Conservation (phyloP, 2,329 filamentous ascomycete species). For the Xylariomycetidae sp. region DNA sequence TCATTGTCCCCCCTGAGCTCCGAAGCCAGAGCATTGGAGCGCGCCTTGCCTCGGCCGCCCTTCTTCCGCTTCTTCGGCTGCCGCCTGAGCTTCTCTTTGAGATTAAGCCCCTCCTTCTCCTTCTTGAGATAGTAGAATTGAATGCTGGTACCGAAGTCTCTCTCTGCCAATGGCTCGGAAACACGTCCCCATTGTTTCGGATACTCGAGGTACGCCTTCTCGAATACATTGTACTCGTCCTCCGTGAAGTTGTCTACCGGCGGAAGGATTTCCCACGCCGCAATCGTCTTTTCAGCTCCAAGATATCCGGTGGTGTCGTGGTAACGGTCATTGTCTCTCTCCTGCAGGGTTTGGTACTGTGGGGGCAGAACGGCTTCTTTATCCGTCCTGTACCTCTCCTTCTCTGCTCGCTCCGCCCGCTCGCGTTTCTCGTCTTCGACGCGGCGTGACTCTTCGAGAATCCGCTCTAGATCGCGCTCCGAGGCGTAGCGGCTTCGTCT, state of each 20-base stretch:
- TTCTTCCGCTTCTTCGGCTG: conserved; percentile 55
- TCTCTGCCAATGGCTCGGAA: conserved; percentile 58
- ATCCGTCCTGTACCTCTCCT: conserved; percentile 63
- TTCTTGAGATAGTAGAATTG: conserved; percentile 82
- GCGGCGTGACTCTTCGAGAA: conserved; percentile 64
- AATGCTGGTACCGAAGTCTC: conserved; percentile 74
- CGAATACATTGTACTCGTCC: conserved; percentile 64
- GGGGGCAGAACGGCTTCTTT: conserved; percentile 71
- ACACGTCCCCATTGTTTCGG: conserved; percentile 81
- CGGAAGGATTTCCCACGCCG: conserved; percentile 65
- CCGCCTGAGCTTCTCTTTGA: conserved; percentile 69
- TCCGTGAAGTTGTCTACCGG: conserved; percentile 69
- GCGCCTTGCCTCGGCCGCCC: conserved; percentile 50
- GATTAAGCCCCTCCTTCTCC: conserved; percentile 67
- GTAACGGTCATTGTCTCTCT: conserved; percentile 53
- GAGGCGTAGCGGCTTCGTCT: conserved; percentile 56
- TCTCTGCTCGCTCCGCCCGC: conserved; percentile 56
- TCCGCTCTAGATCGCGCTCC: conserved; percentile 67
- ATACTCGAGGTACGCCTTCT: conserved; percentile 66
- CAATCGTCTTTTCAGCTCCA: conserved; percentile 59
- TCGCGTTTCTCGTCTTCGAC: conserved; percentile 67
- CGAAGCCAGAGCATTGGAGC: conserved; percentile 59
- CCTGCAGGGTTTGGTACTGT: conserved; percentile 59
- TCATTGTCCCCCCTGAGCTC: conserved; percentile 57
- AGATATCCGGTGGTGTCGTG: conserved; percentile 61